phyloP scores from a whole-genome alignment of 2,329 filamentous ascomycete genomes.

The Trichoderma lentiforme region DNA sequence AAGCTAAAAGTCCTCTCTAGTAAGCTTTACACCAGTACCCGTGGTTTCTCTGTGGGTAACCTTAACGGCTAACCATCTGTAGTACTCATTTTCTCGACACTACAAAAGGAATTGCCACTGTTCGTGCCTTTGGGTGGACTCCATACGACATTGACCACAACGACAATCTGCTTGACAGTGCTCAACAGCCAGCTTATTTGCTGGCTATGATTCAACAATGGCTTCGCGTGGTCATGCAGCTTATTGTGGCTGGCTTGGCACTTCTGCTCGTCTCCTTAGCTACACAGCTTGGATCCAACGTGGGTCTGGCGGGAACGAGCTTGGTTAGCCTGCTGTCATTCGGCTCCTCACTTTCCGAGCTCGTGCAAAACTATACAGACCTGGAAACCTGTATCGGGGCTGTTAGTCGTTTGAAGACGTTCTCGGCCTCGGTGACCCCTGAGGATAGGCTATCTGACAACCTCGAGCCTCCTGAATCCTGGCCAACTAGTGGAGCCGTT shows the following conservation, averaged over 20 bases:
- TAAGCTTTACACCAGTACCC: neutral
- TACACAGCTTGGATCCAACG: no score
- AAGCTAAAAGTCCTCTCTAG: constrained; percentile 49
- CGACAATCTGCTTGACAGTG: constrained; percentile 13
- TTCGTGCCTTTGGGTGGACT: constrained; percentile 20
- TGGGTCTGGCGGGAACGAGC: no score
- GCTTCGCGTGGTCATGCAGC: constrained; percentile 18
- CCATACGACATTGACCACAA: neutral
- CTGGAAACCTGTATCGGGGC: constrained; percentile 19
- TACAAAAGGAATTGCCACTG: constrained; percentile 10
- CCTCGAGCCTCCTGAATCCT: constrained; percentile 17
- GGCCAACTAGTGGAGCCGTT: constrained; percentile 29
- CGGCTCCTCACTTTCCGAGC: constrained; percentile 13
- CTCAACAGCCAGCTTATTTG: constrained; percentile 19
- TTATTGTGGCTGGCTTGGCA: neutral
- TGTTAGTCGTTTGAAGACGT: constrained; percentile 21
- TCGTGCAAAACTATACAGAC: constrained; percentile 6
- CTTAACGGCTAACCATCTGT: neutral
- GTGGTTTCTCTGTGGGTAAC: no score
- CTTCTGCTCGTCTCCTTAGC: no score
- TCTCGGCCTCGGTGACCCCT: constrained; percentile 20
- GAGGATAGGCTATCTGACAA: neutral
- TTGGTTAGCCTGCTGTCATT: neutral
- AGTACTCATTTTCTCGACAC: constrained; percentile 18
- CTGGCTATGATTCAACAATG: constrained; percentile 19